Evolutionary conservation across 1,284 basidiomycete genomes (phyloP).

Genomic region (Ceratobasidium sp.): DNA sequence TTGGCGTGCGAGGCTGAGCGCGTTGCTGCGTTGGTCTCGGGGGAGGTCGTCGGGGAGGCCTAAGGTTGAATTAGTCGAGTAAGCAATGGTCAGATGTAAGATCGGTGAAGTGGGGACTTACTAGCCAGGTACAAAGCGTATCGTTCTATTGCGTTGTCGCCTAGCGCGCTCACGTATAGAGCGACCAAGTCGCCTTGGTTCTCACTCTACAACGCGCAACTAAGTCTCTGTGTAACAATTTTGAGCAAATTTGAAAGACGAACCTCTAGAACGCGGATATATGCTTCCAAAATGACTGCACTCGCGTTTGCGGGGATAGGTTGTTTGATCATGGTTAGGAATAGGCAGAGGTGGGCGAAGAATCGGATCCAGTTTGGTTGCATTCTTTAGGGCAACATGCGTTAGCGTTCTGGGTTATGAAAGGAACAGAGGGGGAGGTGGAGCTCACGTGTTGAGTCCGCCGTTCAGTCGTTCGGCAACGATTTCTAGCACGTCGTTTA

Average conservation of each 20-base stretch:
- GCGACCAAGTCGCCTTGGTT: slow-evolving; percentile 90
- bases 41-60: slow-evolving; percentile 22
- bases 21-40: slow-evolving; percentile 73
- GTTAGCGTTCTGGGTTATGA: not conserved
- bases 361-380: slow-evolving; percentile 74
- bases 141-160: slow-evolving; percentile 91
- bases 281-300: slow-evolving; percentile 88
- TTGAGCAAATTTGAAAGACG: slow-evolving; percentile 48
- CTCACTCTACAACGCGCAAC: slow-evolving; percentile 64
- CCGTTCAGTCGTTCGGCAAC: slow-evolving; percentile 48
- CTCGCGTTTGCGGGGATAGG: slow-evolving; percentile 78
- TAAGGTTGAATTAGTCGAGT: slow-evolving; percentile 15
- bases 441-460: slow-evolving; percentile 11
- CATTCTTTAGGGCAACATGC: no score
- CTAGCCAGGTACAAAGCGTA: slow-evolving; percentile 90
- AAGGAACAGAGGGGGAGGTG: not conserved
- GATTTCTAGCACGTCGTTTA: slow-evolving; percentile 48
- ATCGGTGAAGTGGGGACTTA: slow-evolving; percentile 50
- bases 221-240: not conserved
- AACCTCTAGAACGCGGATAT: slow-evolving; percentile 89
- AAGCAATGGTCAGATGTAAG: no score
- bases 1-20: slow-evolving; percentile 82
- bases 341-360: slow-evolving; percentile 95
- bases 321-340: slow-evolving; percentile 84
- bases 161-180: slow-evolving; percentile 91